Percentiles rank a stretch among this genome's conserved stretches.
Evolutionary conservation across 768 basidiomycete genomes (phyloP).

Genomic region (Termitomyces sp.): DNA sequence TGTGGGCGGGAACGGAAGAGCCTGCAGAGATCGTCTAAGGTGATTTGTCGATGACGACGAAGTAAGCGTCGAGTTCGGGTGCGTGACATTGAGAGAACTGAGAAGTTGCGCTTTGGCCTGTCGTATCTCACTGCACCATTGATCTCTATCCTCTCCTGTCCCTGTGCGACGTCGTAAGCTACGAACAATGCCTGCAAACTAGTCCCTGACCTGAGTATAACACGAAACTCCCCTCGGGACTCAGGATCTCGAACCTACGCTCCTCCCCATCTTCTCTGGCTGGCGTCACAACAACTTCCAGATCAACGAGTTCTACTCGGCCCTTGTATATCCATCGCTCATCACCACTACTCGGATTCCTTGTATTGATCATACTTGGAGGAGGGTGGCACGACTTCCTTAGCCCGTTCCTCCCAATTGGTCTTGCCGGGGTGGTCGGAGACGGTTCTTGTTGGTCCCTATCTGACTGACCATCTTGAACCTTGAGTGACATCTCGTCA

Average conservation of each 20-base stretch:
- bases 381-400: constrained; percentile 25
- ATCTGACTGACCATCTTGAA: neutral
- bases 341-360: constrained; percentile 36
- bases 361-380: constrained; percentile 28
- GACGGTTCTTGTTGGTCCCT: constrained; percentile 8
- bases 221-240: constrained; percentile 75
- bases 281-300: constrained; percentile 65
- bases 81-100: constrained; percentile 63
- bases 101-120: constrained; percentile 69
- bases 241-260: constrained; percentile 65
- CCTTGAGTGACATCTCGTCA: constrained; percentile 41
- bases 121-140: constrained; percentile 67
- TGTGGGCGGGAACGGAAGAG: constrained; percentile 62
- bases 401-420: constrained; percentile 3
- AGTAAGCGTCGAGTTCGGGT: constrained; percentile 79
- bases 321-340: constrained; percentile 78
- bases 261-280: constrained; percentile 47
- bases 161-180: constrained; percentile 27
- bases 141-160: constrained; percentile 52
- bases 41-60: constrained; percentile 76
- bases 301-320: constrained; percentile 62
- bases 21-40: constrained; percentile 68
- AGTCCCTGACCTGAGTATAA: constrained; percentile 57
- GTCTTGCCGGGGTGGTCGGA: constrained; percentile 18
- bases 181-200: neutral